Base-by-base conservation (phyloP, 2,329 filamentous ascomycete genomes). In the Tolypocladium pustulatum region DNA sequence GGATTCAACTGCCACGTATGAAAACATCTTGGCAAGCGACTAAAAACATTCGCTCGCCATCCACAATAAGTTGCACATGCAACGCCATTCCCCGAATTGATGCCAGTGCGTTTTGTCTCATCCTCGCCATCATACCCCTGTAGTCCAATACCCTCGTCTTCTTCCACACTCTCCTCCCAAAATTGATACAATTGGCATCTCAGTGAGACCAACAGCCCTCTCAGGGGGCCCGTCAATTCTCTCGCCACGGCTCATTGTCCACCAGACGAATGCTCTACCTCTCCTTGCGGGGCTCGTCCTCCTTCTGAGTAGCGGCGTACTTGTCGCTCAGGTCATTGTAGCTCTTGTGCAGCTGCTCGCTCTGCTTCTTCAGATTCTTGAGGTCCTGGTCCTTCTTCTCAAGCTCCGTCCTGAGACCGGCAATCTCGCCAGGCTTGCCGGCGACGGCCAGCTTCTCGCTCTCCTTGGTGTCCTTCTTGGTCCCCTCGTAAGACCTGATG, bases 311-410 rank as follows among this genome's bases (percentile, higher is more conserved):
- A 60, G 79, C 76, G 60, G 85, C 81, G 66, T 92, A 88, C 79
- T 94, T 85, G 70, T 97, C 92, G 63, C 90, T 86, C 67, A 97
- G 80, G 65, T 87, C 85, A 72, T 90, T 84, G 76, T 97, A 97
- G 79, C 95, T 92, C 71, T 85, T 83, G 73, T 86, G 85, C 61
- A 97, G 81, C 56, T 89, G 89, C 71, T 89, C 84, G 62, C 86
- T 84, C 82, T 99, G 94, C 82, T 95, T 96, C 87, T 95, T 96
- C 67, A 97, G 79, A 59, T 84, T 90, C 75, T 88, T 84, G 65
- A 97, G 84, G 68, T 97, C 91, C 65, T 82, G 82, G 65, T 97
- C 89, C 78, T 91, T 92, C 73, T 84, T 81, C 62, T 85, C 85
- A 63, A 96, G 80, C 72, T 95, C 80, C 77, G 83, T 81, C 76